Base-by-base conservation (phyloP, 768 basidiomycete species). In the Phallus indusiatus region DNA sequence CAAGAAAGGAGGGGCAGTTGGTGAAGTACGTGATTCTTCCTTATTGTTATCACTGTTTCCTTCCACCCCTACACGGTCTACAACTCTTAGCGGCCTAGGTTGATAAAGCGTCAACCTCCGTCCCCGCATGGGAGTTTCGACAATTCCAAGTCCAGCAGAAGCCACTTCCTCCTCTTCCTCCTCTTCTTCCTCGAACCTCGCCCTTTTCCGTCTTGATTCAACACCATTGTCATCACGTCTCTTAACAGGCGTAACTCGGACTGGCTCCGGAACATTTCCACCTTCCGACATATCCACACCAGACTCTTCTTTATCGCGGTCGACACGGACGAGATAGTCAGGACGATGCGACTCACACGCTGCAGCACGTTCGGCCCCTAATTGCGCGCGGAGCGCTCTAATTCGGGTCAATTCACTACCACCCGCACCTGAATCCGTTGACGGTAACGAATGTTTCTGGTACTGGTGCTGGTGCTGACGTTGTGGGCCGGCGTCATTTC, bases 41-140 rank as follows among this genome's bases (percentile, higher is more conserved):
- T 28, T 12, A 9, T 35, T 35, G 14, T 11, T 8, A 28, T 54
- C 20, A 3, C 24, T n/a, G 20, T 21, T n/a, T 21, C n/a, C 53
- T 22, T 11, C 53, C n/a, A 9, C 35, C 20, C 7, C 22, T 5
- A 14, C 53, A 9, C 11, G n/a, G 12, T 17, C 57, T n/a, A 37
- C 35, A 16, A 8, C 35, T 22, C 24, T 18, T 20, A 34, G 49
- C n/a, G 42, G 42, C 12, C 37, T 42, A 4, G 57, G 57, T n/a
- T 88, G 87, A 69, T 90, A 90, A 46, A 91, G 69, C 63, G 82
- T 84, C 36, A 90, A 73, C 54, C 87, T 76, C 59, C 88, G 75
- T 1, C 89, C 89, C 71, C 85, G 89, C 56, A 75, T 69, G 0
- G 88, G 87, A 64, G 81, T 88, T 63, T 85, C 82, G 63, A 78